phyloP scores from a whole-genome alignment of 1,284 basidiomycete genomes.

The Sporisorium iseilematis-ciliati region DNA sequence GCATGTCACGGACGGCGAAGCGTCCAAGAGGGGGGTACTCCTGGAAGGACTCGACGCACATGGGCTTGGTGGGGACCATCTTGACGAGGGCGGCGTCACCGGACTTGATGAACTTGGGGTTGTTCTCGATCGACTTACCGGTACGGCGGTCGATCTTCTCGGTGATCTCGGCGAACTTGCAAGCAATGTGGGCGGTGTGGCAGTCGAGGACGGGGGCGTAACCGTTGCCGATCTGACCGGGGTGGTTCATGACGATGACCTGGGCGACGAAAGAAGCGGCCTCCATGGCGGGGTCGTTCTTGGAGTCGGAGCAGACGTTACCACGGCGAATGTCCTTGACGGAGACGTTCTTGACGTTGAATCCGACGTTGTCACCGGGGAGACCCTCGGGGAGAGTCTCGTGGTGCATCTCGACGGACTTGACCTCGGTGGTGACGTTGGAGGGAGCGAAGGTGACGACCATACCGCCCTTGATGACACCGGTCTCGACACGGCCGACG shows the following conservation, averaged over 20 bases:
- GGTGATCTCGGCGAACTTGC: constrained; percentile 97
- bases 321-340: constrained; percentile 99
- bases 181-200: constrained; percentile 99
- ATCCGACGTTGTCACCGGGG: constrained; percentile 99
- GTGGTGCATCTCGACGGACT: constrained; percentile 99
- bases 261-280: constrained; percentile 99
- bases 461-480: constrained; percentile 99
- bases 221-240: constrained; percentile 98
- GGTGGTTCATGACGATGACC: constrained; percentile 99
- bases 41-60: constrained; percentile 97
- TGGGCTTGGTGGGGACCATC: constrained; percentile 95
- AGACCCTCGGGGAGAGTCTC: constrained; percentile 94
- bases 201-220: constrained; percentile 99
- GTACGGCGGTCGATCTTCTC: constrained; percentile 98
- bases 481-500: constrained; percentile 99
- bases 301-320: constrained; percentile 98
- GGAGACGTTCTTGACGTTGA: constrained; percentile 93
- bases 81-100: constrained; percentile 89
- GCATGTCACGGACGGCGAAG: constrained; percentile 78
- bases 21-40: constrained; percentile 99
- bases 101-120: constrained; percentile 86
- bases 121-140: constrained; percentile 88
- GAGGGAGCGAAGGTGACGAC: constrained; percentile 92
- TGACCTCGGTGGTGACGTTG: constrained; percentile 99
- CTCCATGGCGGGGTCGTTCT: constrained; percentile 99